phyloP scores from a whole-genome alignment of 1,139 yeast species.

The Sugiyamaella sp. region DNA sequence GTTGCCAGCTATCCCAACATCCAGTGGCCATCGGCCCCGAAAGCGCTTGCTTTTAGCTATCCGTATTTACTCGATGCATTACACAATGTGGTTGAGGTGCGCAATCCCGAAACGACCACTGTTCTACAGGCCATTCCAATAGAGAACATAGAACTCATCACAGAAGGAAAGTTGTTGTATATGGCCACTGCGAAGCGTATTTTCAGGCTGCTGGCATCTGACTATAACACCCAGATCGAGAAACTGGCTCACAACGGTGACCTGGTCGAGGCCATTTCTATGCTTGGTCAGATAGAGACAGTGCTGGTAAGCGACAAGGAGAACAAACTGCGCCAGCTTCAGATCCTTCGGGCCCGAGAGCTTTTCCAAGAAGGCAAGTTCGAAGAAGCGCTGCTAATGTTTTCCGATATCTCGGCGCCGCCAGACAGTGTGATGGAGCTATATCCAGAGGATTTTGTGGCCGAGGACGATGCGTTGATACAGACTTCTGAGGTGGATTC shows the following conservation, averaged over 20 bases:
- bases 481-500: not conserved
- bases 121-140: constrained; percentile 34
- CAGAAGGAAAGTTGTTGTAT: constrained; percentile 31
- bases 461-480: not conserved
- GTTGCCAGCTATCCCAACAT: constrained; percentile 30
- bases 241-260: constrained; percentile 31
- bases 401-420: constrained; percentile 59
- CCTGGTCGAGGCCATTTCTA: constrained; percentile 49
- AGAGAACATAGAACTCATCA: constrained; percentile 30
- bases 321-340: constrained; percentile 49
- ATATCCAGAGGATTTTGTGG: constrained; percentile 46
- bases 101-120: constrained; percentile 40
- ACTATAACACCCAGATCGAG: constrained; percentile 42
- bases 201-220: constrained; percentile 33
- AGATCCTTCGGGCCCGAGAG: constrained; percentile 47
- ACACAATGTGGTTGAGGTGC: constrained; percentile 33
- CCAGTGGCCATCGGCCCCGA: constrained; percentile 34
- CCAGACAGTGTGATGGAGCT: constrained; percentile 54
- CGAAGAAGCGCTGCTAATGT: constrained; percentile 49
- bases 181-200: constrained; percentile 37
- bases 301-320: constrained; percentile 42
- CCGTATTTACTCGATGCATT: constrained; percentile 41
- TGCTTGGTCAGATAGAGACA: constrained; percentile 45
- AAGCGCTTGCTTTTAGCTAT: constrained; percentile 36
- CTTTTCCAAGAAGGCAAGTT: constrained; percentile 43